Evolutionary conservation across 495 filamentous ascomycete genomes (phyloP).

Genomic region (Penicillium cosmopolitanum): DNA sequence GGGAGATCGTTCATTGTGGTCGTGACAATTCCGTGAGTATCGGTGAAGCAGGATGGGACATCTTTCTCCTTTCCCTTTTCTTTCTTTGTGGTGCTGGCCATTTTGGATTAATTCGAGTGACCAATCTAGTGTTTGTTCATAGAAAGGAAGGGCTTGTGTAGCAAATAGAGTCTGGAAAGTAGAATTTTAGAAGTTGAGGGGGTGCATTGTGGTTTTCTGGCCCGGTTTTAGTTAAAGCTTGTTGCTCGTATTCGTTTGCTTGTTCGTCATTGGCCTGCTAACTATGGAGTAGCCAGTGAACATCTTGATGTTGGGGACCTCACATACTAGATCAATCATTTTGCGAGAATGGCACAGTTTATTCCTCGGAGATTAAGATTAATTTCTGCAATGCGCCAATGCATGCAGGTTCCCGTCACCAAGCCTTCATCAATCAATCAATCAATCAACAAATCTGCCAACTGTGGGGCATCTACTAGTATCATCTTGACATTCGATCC

Average conservation of each 20-base stretch:
- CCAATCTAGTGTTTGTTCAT: no score
- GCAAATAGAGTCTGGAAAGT: neutral
- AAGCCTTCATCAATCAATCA: no score
- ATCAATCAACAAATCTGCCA: neutral
- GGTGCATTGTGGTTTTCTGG: neutral
- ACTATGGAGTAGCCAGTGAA: no score
- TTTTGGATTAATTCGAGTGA: neutral
- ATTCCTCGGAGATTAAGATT: neutral
- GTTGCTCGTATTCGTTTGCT: slow-evolving; percentile 2
- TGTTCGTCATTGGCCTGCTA: neutral
- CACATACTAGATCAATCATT: no score
- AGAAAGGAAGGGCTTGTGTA: no score
- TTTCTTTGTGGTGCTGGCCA: neutral
- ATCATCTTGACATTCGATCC: no score
- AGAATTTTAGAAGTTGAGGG: neutral
- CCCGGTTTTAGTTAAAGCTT: slow-evolving; percentile 1
- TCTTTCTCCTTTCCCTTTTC: slow-evolving; percentile 6
- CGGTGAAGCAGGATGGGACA: slow-evolving; percentile 54
- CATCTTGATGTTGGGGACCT: neutral
- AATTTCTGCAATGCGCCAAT: neutral
- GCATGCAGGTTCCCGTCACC: slow-evolving; percentile 10
- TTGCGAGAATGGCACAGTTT: neutral
- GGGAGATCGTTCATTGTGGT: slow-evolving; percentile 57
- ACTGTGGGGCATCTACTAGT: slow-evolving; percentile 10
- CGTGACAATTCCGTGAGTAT: slow-evolving; percentile 61